Percentiles rank a stretch among this genome's conserved stretches.
phyloP scores from a whole-genome alignment of 495 filamentous ascomycete genomes.

The Penicillium steckii region DNA sequence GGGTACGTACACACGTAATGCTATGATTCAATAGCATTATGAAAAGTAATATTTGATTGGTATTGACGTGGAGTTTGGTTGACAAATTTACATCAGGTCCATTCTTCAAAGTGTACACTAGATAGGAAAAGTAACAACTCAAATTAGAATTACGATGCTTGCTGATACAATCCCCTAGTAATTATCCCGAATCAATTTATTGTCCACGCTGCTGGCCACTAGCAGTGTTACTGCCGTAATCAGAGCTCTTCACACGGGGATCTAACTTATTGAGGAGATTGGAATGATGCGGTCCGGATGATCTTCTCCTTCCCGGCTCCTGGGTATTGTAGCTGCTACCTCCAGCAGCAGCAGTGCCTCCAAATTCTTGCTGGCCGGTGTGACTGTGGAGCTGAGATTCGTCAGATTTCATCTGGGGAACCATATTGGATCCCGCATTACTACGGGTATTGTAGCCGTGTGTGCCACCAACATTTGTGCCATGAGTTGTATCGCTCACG shows the following conservation, averaged over 20 bases:
- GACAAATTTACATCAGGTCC: no score
- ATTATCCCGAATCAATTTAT: not conserved
- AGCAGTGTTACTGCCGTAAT: constrained; percentile 8
- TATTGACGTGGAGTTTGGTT: no score
- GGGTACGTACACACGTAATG: no score
- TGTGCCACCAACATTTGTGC: not conserved
- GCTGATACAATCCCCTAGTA: no score
- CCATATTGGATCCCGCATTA: constrained; percentile 16
- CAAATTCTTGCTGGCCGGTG: constrained; percentile 22
- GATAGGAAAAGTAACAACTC: no score
- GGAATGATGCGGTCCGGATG: constrained; percentile 34
- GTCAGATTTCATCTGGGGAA: constrained; percentile 40
- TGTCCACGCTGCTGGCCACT: constrained; percentile 10
- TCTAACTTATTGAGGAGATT: constrained; percentile 53
- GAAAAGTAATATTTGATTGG: no score
- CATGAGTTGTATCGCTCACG: constrained; percentile 3
- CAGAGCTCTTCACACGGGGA: constrained; percentile 27
- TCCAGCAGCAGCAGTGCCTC: constrained; percentile 24
- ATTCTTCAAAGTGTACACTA: no score
- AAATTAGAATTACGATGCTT: no score
- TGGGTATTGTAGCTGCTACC: constrained; percentile 31
- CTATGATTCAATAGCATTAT: no score
- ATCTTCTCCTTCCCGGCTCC: constrained; percentile 20
- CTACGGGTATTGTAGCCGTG: constrained; percentile 10
- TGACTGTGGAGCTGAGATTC: constrained; percentile 41